These are phyloP conservation scores for Linnemannia hyalina DNA, from an alignment of 192 early-diverging fungal genomes.

Conservation along the genomic window DNA sequence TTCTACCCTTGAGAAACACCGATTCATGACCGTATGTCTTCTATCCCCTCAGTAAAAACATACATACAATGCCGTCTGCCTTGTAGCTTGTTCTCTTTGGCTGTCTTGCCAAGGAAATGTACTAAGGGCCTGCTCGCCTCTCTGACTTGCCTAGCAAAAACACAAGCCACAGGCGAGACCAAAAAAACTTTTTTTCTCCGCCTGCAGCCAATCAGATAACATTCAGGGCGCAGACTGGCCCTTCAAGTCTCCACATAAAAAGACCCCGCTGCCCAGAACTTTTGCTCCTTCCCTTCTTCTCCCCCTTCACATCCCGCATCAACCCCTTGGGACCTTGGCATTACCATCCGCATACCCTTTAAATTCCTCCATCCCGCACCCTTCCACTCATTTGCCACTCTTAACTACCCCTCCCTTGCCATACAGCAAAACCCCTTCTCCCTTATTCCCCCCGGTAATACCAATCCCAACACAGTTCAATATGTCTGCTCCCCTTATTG, in stretches of 20 bases:
- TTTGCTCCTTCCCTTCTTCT: constrained; percentile 44
- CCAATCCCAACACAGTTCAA: constrained; percentile 13
- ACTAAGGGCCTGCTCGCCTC: neutral
- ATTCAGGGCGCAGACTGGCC: neutral
- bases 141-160: neutral
- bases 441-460: constrained; percentile 9
- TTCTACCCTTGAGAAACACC: too few relatives aligned
- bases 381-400: constrained; percentile 28
- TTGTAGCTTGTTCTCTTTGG: neutral
- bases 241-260: neutral
- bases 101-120: neutral
- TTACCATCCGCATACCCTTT: constrained; percentile 27
- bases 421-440: neutral
- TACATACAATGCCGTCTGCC: neutral
- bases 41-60: too few relatives aligned
- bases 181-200: neutral
- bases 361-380: constrained; percentile 22
- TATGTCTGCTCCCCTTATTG: constrained; percentile 53
- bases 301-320: constrained; percentile 44
- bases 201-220: neutral
- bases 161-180: neutral
- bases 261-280: neutral
- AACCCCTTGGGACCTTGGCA: constrained; percentile 33
- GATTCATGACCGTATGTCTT: too few relatives aligned
- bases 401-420: neutral